phyloP scores from a whole-genome alignment of 768 basidiomycete genomes.

The Pleurotus sapidus region DNA sequence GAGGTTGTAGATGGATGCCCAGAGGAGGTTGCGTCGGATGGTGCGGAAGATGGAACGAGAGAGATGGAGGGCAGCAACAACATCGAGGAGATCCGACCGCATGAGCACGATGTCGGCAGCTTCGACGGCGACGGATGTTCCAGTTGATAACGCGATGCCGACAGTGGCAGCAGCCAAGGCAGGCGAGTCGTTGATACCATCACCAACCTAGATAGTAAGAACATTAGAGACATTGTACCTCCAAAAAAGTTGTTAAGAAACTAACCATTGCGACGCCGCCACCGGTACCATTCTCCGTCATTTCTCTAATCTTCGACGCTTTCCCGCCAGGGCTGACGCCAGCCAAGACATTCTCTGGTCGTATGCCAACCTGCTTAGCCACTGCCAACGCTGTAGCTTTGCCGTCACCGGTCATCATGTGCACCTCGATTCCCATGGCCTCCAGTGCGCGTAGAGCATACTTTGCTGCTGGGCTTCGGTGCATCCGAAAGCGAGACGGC shows the following conservation, averaged over 20 bases:
- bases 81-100: constrained; percentile 94
- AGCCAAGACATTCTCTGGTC: constrained; percentile 80
- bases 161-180: constrained; percentile 95
- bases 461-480: constrained; percentile 79
- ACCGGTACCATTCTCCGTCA: constrained; percentile 67
- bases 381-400: constrained; percentile 83
- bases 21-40: constrained; percentile 90
- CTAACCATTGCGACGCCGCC: constrained; percentile 86
- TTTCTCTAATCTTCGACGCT: constrained; percentile 76
- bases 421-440: constrained; percentile 88
- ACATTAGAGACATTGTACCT: too few relatives aligned
- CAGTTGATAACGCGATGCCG: constrained; percentile 94
- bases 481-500: constrained; percentile 85
- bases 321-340: constrained; percentile 96
- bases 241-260: background rate
- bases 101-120: constrained; percentile 98
- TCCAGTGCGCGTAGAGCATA: constrained; percentile 80
- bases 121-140: constrained; percentile 96
- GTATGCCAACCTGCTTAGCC: constrained; percentile 88
- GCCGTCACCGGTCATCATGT: constrained; percentile 94
- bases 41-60: constrained; percentile 85
- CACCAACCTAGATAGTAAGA: constrained; percentile 69
- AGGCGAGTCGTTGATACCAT: constrained; percentile 98
- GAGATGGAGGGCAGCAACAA: constrained; percentile 93
- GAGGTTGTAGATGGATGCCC: constrained; percentile 95